Conservation (phyloP, 768 basidiomycete genomes). For the Suillus clintonianus region DNA sequence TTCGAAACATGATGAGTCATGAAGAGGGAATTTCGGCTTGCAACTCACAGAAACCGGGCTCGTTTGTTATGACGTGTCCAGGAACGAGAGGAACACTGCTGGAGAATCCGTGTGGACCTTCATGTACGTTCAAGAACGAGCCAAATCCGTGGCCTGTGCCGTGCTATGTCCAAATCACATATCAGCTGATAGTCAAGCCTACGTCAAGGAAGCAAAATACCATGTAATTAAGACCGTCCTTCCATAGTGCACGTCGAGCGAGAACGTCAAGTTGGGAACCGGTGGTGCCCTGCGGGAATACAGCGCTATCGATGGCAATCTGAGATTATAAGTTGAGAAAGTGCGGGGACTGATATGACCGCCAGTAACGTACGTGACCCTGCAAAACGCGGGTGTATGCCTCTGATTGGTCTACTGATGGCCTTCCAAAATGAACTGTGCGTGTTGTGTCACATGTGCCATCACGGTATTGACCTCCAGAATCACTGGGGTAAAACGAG, state of each 20-base stretch:
- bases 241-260: slow-evolving; percentile 87
- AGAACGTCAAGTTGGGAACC: slow-evolving; percentile 84
- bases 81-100: slow-evolving; percentile 67
- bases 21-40: slow-evolving; percentile 5
- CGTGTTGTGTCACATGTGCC: slow-evolving; percentile 88
- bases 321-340: slow-evolving; percentile 34
- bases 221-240: slow-evolving; percentile 79
- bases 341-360: slow-evolving; percentile 17
- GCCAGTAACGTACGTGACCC: slow-evolving; percentile 74
- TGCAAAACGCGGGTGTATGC: slow-evolving; percentile 95
- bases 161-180: slow-evolving; percentile 52
- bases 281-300: slow-evolving; percentile 90
- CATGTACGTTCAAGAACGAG: slow-evolving; percentile 83
- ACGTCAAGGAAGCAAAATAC: slow-evolving; percentile 41
- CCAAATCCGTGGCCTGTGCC: slow-evolving; percentile 93
- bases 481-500: slow-evolving; percentile 60
- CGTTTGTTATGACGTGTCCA: slow-evolving; percentile 94
- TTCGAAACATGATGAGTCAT: slow-evolving; percentile 14
- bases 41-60: slow-evolving; percentile 87
- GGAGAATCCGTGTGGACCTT: slow-evolving; percentile 81
- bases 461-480: slow-evolving; percentile 87
- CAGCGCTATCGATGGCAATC: slow-evolving; percentile 88
- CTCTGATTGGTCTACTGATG: slow-evolving; percentile 81
- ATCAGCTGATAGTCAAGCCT: background rate
- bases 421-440: slow-evolving; percentile 86